phyloP scores from a whole-genome alignment of 768 basidiomycete genomes.

The Serendipita sp. region DNA sequence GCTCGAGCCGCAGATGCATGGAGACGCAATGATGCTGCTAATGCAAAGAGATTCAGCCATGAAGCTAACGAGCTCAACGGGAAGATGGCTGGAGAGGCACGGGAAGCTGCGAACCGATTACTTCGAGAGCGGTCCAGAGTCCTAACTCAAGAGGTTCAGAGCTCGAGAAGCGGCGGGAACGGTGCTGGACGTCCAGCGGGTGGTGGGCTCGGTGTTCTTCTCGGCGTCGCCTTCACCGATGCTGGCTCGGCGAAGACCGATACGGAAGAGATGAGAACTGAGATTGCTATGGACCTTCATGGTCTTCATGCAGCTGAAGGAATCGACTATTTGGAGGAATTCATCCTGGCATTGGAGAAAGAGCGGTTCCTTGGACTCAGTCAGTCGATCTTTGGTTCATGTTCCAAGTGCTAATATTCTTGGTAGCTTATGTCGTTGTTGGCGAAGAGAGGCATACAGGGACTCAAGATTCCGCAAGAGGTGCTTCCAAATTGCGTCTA shows the following conservation, averaged over 20 bases:
- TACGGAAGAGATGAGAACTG: slow-evolving; percentile 70
- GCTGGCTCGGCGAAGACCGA: slow-evolving; percentile 28
- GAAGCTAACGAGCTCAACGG: slow-evolving; percentile 90
- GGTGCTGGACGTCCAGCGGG: slow-evolving; percentile 57
- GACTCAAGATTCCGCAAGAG: slow-evolving; percentile 67
- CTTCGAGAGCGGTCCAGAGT: slow-evolving; percentile 67
- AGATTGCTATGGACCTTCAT: slow-evolving; percentile 77
- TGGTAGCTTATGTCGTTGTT: slow-evolving; percentile 67
- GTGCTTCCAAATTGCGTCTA: slow-evolving; percentile 67
- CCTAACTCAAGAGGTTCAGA: slow-evolving; percentile 67
- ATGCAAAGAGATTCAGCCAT: slow-evolving; percentile 83
- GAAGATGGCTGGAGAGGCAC: slow-evolving; percentile 79
- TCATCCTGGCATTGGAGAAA: slow-evolving; percentile 72
- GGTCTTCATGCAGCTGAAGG: slow-evolving; percentile 90
- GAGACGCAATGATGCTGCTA: slow-evolving; percentile 87
- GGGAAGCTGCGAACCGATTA: slow-evolving; percentile 65
- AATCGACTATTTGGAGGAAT: slow-evolving; percentile 77
- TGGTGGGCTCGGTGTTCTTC: slow-evolving; percentile 65
- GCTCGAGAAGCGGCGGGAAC: slow-evolving; percentile 49
- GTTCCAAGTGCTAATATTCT: slow-evolving; percentile 10
- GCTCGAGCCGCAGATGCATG: slow-evolving; percentile 93
- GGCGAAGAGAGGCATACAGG: slow-evolving; percentile 96
- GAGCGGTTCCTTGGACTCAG: slow-evolving; percentile 81
- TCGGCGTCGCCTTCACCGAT: slow-evolving; percentile 50
- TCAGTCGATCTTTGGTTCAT: slow-evolving; percentile 21